Evolutionary conservation across 2,329 filamentous ascomycete genomes (phyloP).

Genomic region (Neoascochyta sp.): DNA sequence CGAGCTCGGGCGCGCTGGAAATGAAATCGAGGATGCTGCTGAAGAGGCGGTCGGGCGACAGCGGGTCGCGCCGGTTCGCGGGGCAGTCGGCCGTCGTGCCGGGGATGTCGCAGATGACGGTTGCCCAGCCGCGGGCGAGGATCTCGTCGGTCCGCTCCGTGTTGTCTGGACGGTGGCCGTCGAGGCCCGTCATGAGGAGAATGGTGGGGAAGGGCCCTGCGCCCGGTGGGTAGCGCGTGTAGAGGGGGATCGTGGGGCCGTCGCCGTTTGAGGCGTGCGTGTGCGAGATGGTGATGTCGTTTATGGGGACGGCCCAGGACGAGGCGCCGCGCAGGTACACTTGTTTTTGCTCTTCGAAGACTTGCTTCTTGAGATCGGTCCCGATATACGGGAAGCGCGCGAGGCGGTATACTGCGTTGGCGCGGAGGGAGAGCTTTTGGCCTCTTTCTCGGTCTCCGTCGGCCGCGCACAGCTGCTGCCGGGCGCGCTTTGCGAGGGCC

Average conservation of each 20-base stretch:
- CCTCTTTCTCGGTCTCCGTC: slow-evolving; percentile 50
- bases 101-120: slow-evolving; percentile 53
- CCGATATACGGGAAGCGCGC: slow-evolving; percentile 62
- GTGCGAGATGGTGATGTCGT: slow-evolving; percentile 60
- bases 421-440: slow-evolving; percentile 62
- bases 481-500: slow-evolving; percentile 52
- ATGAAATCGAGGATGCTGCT: slow-evolving; percentile 53
- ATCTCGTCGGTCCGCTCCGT: slow-evolving; percentile 45
- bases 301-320: slow-evolving; percentile 50
- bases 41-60: slow-evolving; percentile 52
- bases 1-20: slow-evolving; percentile 42
- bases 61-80: slow-evolving; percentile 46
- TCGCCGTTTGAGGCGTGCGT: slow-evolving; percentile 50
- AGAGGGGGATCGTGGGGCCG: slow-evolving; percentile 57
- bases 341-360: slow-evolving; percentile 63
- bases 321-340: slow-evolving; percentile 55
- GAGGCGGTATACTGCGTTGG: slow-evolving; percentile 68
- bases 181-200: slow-evolving; percentile 55
- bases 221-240: slow-evolving; percentile 55
- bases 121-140: slow-evolving; percentile 47
- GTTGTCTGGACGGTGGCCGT: slow-evolving; percentile 55
- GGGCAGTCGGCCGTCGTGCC: slow-evolving; percentile 55
- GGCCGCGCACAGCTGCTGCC: slow-evolving; percentile 43
- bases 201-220: slow-evolving; percentile 48
- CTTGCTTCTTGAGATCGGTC: slow-evolving; percentile 52